A percentile compares a stretch with the other conserved stretches of the same genome.
Evolutionary conservation across 2,329 filamentous ascomycete genomes (phyloP).

Genomic region (Mariannaea elegans): DNA sequence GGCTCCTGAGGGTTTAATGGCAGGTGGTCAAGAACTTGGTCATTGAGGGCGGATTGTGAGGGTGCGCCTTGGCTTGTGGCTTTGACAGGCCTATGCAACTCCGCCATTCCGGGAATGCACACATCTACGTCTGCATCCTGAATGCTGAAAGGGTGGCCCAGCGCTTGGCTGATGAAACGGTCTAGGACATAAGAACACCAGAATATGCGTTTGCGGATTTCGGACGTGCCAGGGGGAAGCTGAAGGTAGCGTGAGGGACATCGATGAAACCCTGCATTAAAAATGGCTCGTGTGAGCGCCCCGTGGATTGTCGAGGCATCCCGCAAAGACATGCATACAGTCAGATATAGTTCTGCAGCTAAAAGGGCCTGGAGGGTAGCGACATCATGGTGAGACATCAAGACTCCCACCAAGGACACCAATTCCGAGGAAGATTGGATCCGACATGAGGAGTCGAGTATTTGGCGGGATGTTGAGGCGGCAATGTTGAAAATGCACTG

Average conservation of each 20-base stretch:
- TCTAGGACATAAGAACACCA: conserved; percentile 52
- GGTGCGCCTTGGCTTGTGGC: background rate
- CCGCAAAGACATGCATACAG: conserved; percentile 57
- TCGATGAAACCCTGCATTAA: conserved; percentile 60
- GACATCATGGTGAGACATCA: conserved; percentile 54
- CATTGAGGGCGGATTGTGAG: conserved; percentile 7
- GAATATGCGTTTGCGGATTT: conserved; percentile 51
- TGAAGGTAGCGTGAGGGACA: conserved; percentile 60
- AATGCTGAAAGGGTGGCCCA: conserved; percentile 48
- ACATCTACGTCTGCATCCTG: conserved; percentile 50
- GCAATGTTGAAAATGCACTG: conserved; percentile 62
- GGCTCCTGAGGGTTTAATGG: conserved; percentile 6
- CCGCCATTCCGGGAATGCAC: conserved; percentile 42
- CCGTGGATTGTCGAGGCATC: conserved; percentile 59
- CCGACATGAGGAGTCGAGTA: conserved; percentile 36
- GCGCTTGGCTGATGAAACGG: conserved; percentile 46
- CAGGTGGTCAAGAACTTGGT: conserved; percentile 13
- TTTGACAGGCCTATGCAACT: conserved; percentile 33
- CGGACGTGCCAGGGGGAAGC: conserved; percentile 44
- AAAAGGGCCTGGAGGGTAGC: conserved; percentile 58
- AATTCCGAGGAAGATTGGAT: conserved; percentile 51
- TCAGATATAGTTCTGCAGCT: conserved; percentile 57
- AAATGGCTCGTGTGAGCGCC: conserved; percentile 55
- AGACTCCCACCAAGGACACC: conserved; percentile 46
- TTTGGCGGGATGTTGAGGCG: conserved; percentile 30